Conservation (phyloP, 805 yeast species). For the Candida vaughaniae region DNA sequence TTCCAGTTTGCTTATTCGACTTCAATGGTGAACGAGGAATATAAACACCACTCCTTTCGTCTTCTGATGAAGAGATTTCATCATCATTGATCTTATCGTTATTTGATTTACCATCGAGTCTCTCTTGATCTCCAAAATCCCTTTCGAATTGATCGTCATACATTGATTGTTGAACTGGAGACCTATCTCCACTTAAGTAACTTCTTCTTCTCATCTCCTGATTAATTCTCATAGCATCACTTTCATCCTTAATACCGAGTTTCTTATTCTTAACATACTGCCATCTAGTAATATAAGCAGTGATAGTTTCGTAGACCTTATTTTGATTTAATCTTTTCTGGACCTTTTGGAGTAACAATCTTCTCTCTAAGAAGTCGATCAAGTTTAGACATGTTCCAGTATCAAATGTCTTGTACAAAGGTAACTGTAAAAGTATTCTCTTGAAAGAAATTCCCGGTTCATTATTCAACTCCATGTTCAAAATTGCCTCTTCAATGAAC, state of each 20-base stretch:
- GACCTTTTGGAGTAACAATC: slow-evolving; percentile 57
- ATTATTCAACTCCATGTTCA: slow-evolving; percentile 55
- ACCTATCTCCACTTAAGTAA: slow-evolving; percentile 23
- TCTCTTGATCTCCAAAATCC: slow-evolving; percentile 14
- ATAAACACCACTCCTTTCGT: slow-evolving; percentile 22
- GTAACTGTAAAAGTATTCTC: slow-evolving; percentile 61
- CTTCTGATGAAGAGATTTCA: background rate
- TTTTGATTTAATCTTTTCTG: slow-evolving; percentile 44
- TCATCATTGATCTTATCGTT: slow-evolving; percentile 3
- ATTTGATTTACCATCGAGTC: slow-evolving; percentile 4
- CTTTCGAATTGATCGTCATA: slow-evolving; percentile 12
- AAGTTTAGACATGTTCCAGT: slow-evolving; percentile 73
- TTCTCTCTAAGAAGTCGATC: slow-evolving; percentile 65
- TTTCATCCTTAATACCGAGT: slow-evolving; percentile 25
- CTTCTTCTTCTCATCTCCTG: slow-evolving; percentile 23
- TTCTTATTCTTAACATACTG: slow-evolving; percentile 34
- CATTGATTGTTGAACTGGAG: slow-evolving; percentile 10
- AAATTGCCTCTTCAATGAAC: slow-evolving; percentile 66
- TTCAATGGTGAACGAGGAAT: slow-evolving; percentile 31
- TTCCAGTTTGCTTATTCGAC: slow-evolving; percentile 16
- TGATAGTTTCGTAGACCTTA: slow-evolving; percentile 46
- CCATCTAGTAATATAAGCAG: slow-evolving; percentile 49
- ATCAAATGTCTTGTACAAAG: slow-evolving; percentile 74
- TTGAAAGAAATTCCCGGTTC: slow-evolving; percentile 67
- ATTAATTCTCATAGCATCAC: slow-evolving; percentile 24